These are phyloP conservation scores for Aethionema arabicum DNA, from an alignment of 345 rosid genomes.

Conservation along the genomic window DNA sequence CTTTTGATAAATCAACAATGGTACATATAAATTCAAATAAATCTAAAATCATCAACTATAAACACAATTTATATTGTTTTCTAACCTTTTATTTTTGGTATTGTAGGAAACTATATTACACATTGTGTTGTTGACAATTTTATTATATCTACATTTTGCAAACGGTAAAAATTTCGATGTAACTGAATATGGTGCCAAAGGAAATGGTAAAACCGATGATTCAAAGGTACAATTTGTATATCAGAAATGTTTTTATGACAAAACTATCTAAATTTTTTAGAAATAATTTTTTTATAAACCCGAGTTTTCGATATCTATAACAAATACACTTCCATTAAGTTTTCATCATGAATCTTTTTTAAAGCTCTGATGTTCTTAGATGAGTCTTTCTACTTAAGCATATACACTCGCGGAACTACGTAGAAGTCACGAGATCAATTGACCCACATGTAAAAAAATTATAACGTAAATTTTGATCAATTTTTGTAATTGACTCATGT, in stretches of 20 bases:
- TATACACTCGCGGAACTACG: no score
- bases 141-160: not conserved
- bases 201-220: constrained; percentile 30
- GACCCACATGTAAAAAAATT: no score
- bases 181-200: constrained; percentile 29
- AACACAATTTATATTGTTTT: not conserved
- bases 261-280: not conserved
- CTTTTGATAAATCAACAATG: constrained; percentile 20
- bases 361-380: no score
- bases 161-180: constrained; percentile 31
- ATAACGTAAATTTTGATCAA: no score
- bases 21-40: constrained; percentile 6
- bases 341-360: no score
- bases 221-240: constrained; percentile 12
- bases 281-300: not conserved
- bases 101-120: constrained; percentile 18
- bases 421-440: no score
- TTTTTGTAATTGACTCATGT: no score
- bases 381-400: no score
- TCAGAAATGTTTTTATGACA: not conserved
- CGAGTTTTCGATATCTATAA: not conserved
- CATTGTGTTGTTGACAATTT: constrained; percentile 5
- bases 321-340: no score
- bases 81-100: not conserved
- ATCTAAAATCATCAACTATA: no score